Evolutionary conservation across 2,329 filamentous ascomycete genomes (phyloP), one percentile per base, ranked within the genome.

Genomic region (Arthrobotrys megalospora): DNA sequence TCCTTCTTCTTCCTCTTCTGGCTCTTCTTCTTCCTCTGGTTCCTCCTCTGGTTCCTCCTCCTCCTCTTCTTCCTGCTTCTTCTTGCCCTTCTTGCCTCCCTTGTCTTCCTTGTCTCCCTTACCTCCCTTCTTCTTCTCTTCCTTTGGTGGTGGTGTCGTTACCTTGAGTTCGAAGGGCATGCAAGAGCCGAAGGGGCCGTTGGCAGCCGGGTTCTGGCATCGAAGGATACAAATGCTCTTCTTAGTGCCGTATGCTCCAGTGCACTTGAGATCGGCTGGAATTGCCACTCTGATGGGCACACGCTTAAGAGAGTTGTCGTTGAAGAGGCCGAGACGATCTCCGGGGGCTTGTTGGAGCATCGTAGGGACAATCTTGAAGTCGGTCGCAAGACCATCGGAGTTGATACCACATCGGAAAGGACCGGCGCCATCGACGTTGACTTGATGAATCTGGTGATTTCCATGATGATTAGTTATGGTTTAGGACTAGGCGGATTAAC

Each of bases 121-220:
- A 28, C 24, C 24, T 28, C 24, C 24, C 24, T 28, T 28, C 24
- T 28, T 5, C 24, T 28, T 28, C 24, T 28, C 47, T 7, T 21
- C 47, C 47, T 50, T 24, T 50, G 12, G 41, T 14, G 41, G 41
- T 12, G 41, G 6, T n/a, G 47, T 7, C 47, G 19, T 24, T 21
- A 11, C 48, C 21, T 52, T 52, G 11, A 52, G 24, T 32, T 89
- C 86, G 6, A 89, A 86, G 7, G 88, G 87, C n/a, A 90, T 86
- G 80, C 88, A 88, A 60, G 88, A 88, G 60, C 90, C 89, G 81
- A 91, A 91, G 36, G 89, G 89, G 11, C 89, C 89, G 43, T 89
- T 89, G 66, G 86, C 84, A 36, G 89, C 89, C 0, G 85, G 86
- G 83, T 91, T 91, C 85, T 89, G 84, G 84, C 89, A 90, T 32